Conservation (phyloP, 169 alveolate genomes). For the Babesia ovis region DNA sequence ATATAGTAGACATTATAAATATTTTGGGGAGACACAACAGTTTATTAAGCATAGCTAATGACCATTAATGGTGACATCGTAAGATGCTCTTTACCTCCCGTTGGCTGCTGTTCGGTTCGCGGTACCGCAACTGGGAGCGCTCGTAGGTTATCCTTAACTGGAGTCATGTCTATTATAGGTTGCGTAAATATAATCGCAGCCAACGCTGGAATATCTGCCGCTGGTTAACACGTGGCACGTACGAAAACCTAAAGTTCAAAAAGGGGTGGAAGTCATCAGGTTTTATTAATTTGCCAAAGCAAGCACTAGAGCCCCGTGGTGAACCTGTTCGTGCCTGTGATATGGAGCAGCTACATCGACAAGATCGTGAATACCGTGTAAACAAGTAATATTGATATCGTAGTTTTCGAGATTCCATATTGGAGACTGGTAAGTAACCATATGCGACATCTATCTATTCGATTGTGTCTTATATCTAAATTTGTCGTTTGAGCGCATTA, state of each 20-base stretch:
- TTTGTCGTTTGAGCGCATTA: no score
- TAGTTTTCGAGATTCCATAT: no score
- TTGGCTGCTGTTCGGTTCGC: slow-evolving; percentile 10
- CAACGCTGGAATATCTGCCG: slow-evolving; percentile 57
- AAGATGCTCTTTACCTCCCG: slow-evolving; percentile 14
- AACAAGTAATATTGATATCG: background rate
- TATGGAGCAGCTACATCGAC: slow-evolving; percentile 58
- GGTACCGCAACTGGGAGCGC: slow-evolving; percentile 58
- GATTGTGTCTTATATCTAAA: no score
- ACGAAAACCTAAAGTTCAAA: slow-evolving; percentile 59
- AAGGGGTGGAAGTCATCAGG: slow-evolving; percentile 58
- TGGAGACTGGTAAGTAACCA: no score
- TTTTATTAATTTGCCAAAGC: slow-evolving; percentile 50
- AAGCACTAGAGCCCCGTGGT: background rate
- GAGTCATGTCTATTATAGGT: background rate
- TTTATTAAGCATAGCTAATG: no score
- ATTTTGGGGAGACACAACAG: no score
- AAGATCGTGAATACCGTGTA: slow-evolving; percentile 38
- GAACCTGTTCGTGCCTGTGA: slow-evolving; percentile 45
- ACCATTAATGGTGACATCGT: background rate
- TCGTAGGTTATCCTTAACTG: slow-evolving; percentile 37
- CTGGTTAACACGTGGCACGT: slow-evolving; percentile 62
- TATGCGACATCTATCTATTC: no score
- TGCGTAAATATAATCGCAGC: slow-evolving; percentile 50
- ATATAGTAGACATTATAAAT: no score